Conservation (phyloP, 345 rosid genomes). For the Combretum micranthum region DNA sequence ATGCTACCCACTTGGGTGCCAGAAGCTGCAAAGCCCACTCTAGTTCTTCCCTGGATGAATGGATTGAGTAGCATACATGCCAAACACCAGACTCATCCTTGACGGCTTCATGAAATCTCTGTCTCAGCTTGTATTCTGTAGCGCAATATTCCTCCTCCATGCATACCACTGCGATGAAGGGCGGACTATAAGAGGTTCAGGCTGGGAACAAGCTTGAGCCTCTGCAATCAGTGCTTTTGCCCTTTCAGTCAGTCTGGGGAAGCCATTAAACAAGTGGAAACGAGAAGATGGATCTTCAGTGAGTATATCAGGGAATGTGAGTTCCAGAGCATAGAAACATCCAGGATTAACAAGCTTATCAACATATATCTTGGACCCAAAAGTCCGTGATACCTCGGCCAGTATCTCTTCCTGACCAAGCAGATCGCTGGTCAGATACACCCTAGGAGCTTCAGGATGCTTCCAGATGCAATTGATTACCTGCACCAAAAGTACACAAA, state of each 20-base stretch:
- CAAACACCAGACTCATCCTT: slow-evolving; percentile 75
- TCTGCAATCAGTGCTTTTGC: slow-evolving; percentile 55
- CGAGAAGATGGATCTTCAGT: slow-evolving; percentile 61
- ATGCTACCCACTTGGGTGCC: slow-evolving; percentile 72
- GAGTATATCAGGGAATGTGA: slow-evolving; percentile 52
- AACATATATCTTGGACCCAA: slow-evolving; percentile 77
- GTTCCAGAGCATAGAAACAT: slow-evolving; percentile 35
- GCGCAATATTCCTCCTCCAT: slow-evolving; percentile 41
- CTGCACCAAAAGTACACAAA: slow-evolving; percentile 30
- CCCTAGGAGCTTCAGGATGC: slow-evolving; percentile 55
- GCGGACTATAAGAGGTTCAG: slow-evolving; percentile 69
- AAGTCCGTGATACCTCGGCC: slow-evolving; percentile 41
- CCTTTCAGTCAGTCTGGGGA: slow-evolving; percentile 65
- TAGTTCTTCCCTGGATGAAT: slow-evolving; percentile 75
- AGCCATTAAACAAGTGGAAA: slow-evolving; percentile 63
- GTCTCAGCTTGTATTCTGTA: slow-evolving; percentile 26
- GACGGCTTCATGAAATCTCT: slow-evolving; percentile 53
- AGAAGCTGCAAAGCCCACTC: slow-evolving; percentile 69
- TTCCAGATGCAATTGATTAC: slow-evolving; percentile 79
- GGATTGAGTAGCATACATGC: slow-evolving; percentile 90
- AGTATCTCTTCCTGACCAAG: slow-evolving; percentile 86
- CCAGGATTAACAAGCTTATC: slow-evolving; percentile 47
- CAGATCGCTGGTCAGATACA: slow-evolving; percentile 69
- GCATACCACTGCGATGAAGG: slow-evolving; percentile 92
- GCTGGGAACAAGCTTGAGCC: slow-evolving; percentile 48